A percentile compares a stretch with the other conserved stretches of the same genome.
These are phyloP conservation scores for Taiozyma sp. DNA, from an alignment of 1,139 yeast species.

Conservation along the genomic window DNA sequence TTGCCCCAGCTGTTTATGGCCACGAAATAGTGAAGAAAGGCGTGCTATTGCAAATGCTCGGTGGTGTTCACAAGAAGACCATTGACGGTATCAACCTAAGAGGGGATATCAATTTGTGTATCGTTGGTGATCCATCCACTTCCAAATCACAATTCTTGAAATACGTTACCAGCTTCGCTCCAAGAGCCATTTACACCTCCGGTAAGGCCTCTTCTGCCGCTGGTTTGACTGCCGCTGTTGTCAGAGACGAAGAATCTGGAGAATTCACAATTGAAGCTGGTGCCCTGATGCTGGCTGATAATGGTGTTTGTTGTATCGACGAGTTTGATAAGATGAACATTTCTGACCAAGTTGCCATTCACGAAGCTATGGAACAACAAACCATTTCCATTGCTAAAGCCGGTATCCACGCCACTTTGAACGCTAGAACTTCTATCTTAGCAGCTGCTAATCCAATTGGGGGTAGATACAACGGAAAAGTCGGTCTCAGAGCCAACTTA, in stretches of 20 bases:
- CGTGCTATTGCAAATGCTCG: conserved; percentile 76
- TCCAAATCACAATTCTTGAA: conserved; percentile 95
- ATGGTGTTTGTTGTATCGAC: conserved; percentile 97
- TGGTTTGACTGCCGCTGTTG: conserved; percentile 97
- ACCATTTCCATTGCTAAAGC: conserved; percentile 98
- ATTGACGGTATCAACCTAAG: conserved; percentile 92
- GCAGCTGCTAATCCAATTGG: conserved; percentile 99
- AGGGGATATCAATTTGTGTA: conserved; percentile 95
- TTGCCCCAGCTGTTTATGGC: conserved; percentile 97
- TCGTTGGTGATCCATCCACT: conserved; percentile 98
- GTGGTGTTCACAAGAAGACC: conserved; percentile 95
- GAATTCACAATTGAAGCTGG: conserved; percentile 99
- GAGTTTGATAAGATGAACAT: conserved; percentile 98
- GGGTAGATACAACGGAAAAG: conserved; percentile 87
- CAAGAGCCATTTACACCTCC: conserved; percentile 93
- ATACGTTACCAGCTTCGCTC: conserved; percentile 87
- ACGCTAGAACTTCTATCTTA: conserved; percentile 90
- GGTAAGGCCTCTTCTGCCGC: conserved; percentile 99
- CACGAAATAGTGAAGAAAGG: conserved; percentile 96
- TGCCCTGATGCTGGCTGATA: conserved; percentile 97
- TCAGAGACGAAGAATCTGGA: conserved; percentile 95
- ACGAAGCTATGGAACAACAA: conserved; percentile 99
- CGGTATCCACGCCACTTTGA: conserved; percentile 95
- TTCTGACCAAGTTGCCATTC: conserved; percentile 95
- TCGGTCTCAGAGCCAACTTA: conserved; percentile 79